Evolutionary conservation across 2,329 filamentous ascomycete species (phyloP), one percentile per base, ranked within the genome.

Genomic region (Xylariaceae sp.): DNA sequence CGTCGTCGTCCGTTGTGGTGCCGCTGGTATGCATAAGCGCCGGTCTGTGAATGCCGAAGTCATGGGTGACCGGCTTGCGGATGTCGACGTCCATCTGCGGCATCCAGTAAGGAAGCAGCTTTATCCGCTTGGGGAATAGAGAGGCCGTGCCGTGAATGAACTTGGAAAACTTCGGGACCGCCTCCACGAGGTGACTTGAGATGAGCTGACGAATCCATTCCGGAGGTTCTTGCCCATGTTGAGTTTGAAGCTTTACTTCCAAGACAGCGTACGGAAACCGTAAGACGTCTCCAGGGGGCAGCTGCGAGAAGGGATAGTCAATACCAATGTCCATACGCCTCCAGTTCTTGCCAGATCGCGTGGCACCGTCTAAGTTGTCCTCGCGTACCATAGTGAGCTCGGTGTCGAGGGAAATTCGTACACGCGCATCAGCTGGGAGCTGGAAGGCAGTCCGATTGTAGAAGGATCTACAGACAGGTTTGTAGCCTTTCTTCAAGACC

Each of bases 151-250:
- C 95, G 73, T 99, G 95, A 56, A 99, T 98, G 73, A 98, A 99
- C 77, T 99, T 99, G 70, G 92, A 97, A 75, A 98, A 99, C 72
- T 99, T 99, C 60, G 95, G 95, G 2, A 99, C 93, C n/a, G 95
- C 93, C 76, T 99, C 95, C 2, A 99, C 95, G 16, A 99, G 82
- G 76, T 99, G 95, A 60, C 92, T 96, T 12, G 91, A 84, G 44
- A 92, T 96, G 49, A 99, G 82, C 70, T 98, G 91, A 20, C 92
- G 88, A 66, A 99, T 93, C 95, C 95, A 99, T 70, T 96, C 90
- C 0, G 95, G 95, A 14, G 95, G 91, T 70, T 97, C 92, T 73
- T 97, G 93, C 40, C 95, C 95, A 53, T 90, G 87, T 73, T 97
- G 93, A 1, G 95, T 99, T 76, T 99, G 95, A 19, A 99, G 83